Base-by-base conservation (phyloP, 2,329 filamentous ascomycete genomes). In the Didymosphaeria variabile region DNA sequence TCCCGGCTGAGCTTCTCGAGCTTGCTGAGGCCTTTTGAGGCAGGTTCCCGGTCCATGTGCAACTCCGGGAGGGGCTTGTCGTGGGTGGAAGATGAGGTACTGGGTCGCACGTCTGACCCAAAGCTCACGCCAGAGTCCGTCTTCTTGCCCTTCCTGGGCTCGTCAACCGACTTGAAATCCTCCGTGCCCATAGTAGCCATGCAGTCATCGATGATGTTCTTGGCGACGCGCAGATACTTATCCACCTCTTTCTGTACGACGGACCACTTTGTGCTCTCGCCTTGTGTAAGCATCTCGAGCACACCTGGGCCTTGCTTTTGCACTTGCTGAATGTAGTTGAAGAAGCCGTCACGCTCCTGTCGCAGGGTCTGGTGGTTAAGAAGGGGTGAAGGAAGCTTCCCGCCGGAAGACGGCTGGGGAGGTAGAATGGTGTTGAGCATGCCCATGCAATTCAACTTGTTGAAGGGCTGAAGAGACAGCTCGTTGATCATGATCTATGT, bases 351-450 rank as follows among this genome's bases (percentile, higher is more conserved):
- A n/a, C 88, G 85, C 68, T 90, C 87, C 13, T 80, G 78, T 59
- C 82, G 82, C 57, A 90, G 79, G 7, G 84, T 80, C 29, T 82
- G 74, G 3, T 79, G 74, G 9, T 83, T 86, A 60, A 89, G 74
- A 55, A 85, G 82, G 31, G 81, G 77, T 10, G 85, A 86, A 5
- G 84, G 85, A 46, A 72, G 63, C 52, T 67, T 74, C 15, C 66
- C 65, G 31, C 61, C 57, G 21, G 60, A 67, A 19, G 80, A 79
- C 17, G 77, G 79, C 45, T 84, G 80, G 2, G 88, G 87, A 8
- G 88, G 88, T 64, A 89, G 87, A 32, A 90, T 80, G 10, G 88
- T 90, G 77, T 90, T 90, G 54, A 90, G 84, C 84, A 90, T 88
- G 56, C 87, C 88, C 64, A 89, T 82, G 71, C 88, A 89, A 72